These are phyloP conservation scores for Protomyces gravidus DNA, from an alignment of 1,139 yeast species.

Conservation along the genomic window DNA sequence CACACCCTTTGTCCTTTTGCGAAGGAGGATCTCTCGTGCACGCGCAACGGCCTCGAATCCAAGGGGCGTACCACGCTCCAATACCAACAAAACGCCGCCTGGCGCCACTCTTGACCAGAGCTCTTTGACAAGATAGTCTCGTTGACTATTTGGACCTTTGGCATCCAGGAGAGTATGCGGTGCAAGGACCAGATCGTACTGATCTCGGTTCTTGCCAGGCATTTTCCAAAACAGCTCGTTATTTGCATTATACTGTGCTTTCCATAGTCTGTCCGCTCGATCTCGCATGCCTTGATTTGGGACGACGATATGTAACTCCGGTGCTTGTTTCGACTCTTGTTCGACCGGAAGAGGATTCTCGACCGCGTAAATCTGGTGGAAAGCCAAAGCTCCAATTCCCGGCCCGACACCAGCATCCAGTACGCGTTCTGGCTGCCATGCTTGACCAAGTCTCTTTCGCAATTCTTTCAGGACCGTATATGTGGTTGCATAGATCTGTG, in stretches of 20 bases:
- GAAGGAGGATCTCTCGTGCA: constrained; percentile 79
- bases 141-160: constrained; percentile 10
- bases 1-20: constrained; percentile 49
- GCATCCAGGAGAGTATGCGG: constrained; percentile 12
- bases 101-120: constrained; percentile 32
- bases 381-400: constrained; percentile 83
- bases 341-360: constrained; percentile 30
- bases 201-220: background rate
- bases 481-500: constrained; percentile 75
- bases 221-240: constrained; percentile 2
- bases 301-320: constrained; percentile 4
- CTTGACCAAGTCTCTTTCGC: constrained; percentile 49
- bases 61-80: constrained; percentile 84
- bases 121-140: constrained; percentile 17
- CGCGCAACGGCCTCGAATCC: constrained; percentile 87
- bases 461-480: constrained; percentile 66
- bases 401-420: constrained; percentile 90
- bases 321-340: background rate
- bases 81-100: constrained; percentile 63
- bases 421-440: constrained; percentile 61
- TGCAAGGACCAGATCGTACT: constrained; percentile 22
- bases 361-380: constrained; percentile 73
- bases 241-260: background rate
- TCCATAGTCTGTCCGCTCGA: constrained; percentile 21
- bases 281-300: constrained; percentile 8